A percentile compares a stretch with the other conserved stretches of the same genome.
Conservation (phyloP, 2,329 filamentous ascomycete species). For the Atkinsonella texensis region DNA sequence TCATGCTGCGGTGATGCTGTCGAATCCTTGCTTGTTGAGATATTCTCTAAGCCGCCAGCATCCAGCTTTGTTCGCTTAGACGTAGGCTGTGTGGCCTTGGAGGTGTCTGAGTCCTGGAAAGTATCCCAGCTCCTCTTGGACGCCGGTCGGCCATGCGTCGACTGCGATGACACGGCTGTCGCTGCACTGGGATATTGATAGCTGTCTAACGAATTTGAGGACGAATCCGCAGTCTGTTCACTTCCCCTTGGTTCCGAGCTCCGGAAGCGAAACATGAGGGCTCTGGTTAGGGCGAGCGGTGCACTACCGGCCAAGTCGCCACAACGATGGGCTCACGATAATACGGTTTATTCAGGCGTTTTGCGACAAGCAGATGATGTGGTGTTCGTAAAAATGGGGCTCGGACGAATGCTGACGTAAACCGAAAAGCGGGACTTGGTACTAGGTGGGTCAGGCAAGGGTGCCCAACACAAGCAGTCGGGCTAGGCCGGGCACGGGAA, state of each 20-base stretch:
- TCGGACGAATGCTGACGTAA: conserved; percentile 21
- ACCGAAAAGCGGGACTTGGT: conserved; percentile 14
- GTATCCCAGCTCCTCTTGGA: conserved; percentile 29
- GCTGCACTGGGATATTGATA: conserved; percentile 13
- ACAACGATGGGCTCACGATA: conserved; percentile 8
- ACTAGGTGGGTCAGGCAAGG: conserved; percentile 6
- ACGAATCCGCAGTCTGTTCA: conserved; percentile 33
- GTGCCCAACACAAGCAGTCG: conserved; percentile 6
- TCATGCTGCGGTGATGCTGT: conserved; percentile 7
- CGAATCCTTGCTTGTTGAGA: conserved; percentile 7
- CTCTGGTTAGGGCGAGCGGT: conserved; percentile 16
- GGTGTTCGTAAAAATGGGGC: background rate
- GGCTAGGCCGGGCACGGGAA: conserved; percentile 12
- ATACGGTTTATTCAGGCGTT: conserved; percentile 3
- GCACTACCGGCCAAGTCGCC: background rate
- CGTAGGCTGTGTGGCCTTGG: conserved; percentile 9
- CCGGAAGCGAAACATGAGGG: conserved; percentile 53
- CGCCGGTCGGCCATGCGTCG: conserved; percentile 9
- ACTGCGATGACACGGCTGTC: background rate
- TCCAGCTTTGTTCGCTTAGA: conserved; percentile 32
- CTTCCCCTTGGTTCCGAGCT: conserved; percentile 44
- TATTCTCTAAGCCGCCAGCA: conserved; percentile 7
- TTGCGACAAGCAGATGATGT: conserved; percentile 6
- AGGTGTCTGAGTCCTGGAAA: conserved; percentile 11
- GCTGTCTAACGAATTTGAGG: conserved; percentile 15